Conservation (phyloP, 495 filamentous ascomycete genomes). For the Gamarada debralockiae region DNA sequence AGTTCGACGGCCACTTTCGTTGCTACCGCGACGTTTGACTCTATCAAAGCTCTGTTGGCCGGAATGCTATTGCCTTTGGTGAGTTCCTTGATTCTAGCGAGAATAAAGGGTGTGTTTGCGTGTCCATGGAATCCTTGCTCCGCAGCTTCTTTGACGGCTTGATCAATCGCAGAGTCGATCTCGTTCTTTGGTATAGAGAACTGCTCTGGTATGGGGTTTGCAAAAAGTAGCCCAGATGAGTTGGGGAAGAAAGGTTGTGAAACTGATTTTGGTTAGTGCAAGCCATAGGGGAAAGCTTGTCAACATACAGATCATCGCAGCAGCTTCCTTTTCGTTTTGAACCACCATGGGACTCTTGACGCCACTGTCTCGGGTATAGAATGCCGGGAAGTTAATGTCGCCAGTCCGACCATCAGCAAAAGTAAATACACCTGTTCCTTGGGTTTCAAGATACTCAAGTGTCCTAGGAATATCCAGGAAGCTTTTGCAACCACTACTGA, state of each 20-base stretch:
- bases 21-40: conserved; percentile 75
- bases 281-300: neutral
- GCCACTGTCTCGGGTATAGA: conserved; percentile 85
- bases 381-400: conserved; percentile 76
- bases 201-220: conserved; percentile 78
- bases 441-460: conserved; percentile 91
- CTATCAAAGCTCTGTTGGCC: conserved; percentile 75
- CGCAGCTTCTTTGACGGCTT: conserved; percentile 69
- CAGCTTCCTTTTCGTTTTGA: conserved; percentile 73
- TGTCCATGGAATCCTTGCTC: conserved; percentile 66
- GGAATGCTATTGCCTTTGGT: conserved; percentile 66
- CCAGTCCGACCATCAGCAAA: conserved; percentile 75
- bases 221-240: conserved; percentile 68
- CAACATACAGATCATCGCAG: conserved; percentile 71
- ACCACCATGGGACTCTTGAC: conserved; percentile 71
- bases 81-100: conserved; percentile 75
- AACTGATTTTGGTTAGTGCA: conserved; percentile 38
- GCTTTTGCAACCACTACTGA: conserved; percentile 90
- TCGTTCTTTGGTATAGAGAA: conserved; percentile 64
- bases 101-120: conserved; percentile 85
- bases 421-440: conserved; percentile 81
- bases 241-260: conserved; percentile 52
- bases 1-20: conserved; percentile 77
- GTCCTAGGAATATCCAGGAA: conserved; percentile 91
- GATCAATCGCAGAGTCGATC: conserved; percentile 70